phyloP scores from a whole-genome alignment of 164 flowering plant genomes.

The Vitis vinifera region ASM3070453v1 NC_081823.1:1914501-1915000 shows the following conservation, averaged over 20 bases:
- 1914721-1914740: slow-evolving; percentile 73
- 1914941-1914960: slow-evolving; percentile 32
- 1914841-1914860: slow-evolving; percentile 46
- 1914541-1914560: slow-evolving; percentile 88
- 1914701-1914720: slow-evolving; percentile 84
- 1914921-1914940: slow-evolving; percentile 52
- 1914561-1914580: slow-evolving; percentile 73
- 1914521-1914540: slow-evolving; percentile 8
- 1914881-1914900: neutral
- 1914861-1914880: slow-evolving; percentile 4
- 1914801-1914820: slow-evolving; percentile 51
- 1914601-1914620: slow-evolving; percentile 89
- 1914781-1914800: slow-evolving; percentile 38
- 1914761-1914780: slow-evolving; percentile 32
- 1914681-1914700: slow-evolving; percentile 83
- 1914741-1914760: slow-evolving; percentile 66
- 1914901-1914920: neutral
- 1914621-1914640: slow-evolving; percentile 85
- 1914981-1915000: slow-evolving; percentile 40
- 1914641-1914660: slow-evolving; percentile 90
- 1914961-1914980: slow-evolving; percentile 24
- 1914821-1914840: slow-evolving; percentile 46
- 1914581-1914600: slow-evolving; percentile 72
- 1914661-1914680: slow-evolving; percentile 76
- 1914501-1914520: neutral